Evolutionary conservation across 352 stramenopile species (phyloP).

Genomic region (Phytophthora pseudosyringae): DNA sequence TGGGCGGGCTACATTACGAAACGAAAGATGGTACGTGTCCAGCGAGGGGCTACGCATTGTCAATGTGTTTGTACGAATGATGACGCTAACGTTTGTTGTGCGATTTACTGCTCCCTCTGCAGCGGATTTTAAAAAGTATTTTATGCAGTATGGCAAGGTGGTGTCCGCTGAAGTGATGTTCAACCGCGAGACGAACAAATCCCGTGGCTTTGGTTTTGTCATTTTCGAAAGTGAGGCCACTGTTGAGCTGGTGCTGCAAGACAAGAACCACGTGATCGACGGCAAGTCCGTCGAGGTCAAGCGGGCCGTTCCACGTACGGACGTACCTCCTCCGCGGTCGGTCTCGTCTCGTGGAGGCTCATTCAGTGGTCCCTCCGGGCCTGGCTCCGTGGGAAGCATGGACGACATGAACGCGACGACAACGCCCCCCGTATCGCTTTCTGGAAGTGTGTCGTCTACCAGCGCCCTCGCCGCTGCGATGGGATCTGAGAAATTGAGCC

Average conservation of each 20-base stretch:
- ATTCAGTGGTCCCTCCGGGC: conserved; percentile 79
- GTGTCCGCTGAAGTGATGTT: conserved; percentile 95
- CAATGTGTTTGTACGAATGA: not conserved
- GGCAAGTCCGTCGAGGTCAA: conserved; percentile 92
- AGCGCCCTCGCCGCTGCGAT: conserved; percentile 41
- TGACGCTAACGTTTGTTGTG: conserved; percentile 2
- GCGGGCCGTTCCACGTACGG: conserved; percentile 81
- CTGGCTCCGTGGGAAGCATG: conserved; percentile 74
- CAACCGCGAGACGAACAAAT: conserved; percentile 96
- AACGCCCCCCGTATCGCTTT: conserved; percentile 67
- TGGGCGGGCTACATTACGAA: conserved; percentile 93
- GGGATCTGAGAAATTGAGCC: conserved; percentile 36
- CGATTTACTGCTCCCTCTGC: not conserved
- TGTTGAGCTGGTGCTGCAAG: conserved; percentile 88
- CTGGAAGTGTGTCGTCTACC: conserved; percentile 50
- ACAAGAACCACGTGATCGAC: conserved; percentile 92
- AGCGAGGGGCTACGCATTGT: no score
- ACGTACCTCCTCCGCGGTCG: conserved; percentile 76
- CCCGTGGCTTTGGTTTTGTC: conserved; percentile 93
- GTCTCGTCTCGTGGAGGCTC: conserved; percentile 77
- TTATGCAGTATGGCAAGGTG: conserved; percentile 93
- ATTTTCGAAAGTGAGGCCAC: conserved; percentile 92
- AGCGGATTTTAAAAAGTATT: conserved; percentile 94
- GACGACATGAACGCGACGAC: conserved; percentile 70
- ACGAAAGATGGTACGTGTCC: conserved; percentile 88